Base-by-base conservation (phyloP, 805 yeast species). In the Clavispora santaluciae region DNA sequence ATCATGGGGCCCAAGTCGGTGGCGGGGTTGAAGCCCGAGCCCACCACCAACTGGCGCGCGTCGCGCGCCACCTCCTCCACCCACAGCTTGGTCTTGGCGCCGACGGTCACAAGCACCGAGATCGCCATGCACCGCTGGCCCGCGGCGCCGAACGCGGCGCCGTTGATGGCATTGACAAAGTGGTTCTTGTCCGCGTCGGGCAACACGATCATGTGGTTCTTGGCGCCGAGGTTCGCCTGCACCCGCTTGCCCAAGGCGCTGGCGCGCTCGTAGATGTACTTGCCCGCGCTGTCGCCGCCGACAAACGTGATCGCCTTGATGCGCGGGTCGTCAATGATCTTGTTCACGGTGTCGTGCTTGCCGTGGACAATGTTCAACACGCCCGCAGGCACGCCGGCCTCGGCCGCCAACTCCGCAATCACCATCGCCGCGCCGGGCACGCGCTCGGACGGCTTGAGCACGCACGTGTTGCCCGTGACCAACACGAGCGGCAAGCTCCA, bases 121-220 rank as follows among this genome's bases (percentile, higher is more conserved):
- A 84, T 78, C 9, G 87, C 86, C 85, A 83, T 79, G 65, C 91
- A 83, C 58, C 89, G 78, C 71, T 83, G 91, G 46, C 90, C 91
- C 15, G 90, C 89, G 38, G 90, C 89, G 23, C 90, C 88, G 61
- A 83, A 83, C 18, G 88, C 86, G 40, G 90, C 88, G 37, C 87
- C 84, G 43, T 72, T 79, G 36, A 83, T 66, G 41, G 85, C 81
- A 56, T 78, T 79, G 51, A 83, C 65, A 36, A 85, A 75, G 46
- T 77, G 78, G 46, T 66, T 62, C 60, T 78, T 76, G 63, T 81
- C 76, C 35, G 88, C 87, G 54, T 83, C 90, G 13, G 89, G 87
- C 47, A 81, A 66, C 13, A 83, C 78, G 41, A 84, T 73, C 55
- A 83, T 75, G 61, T 83, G 91, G 70, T 83, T 83, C 66, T 83